Evolutionary conservation across 2,329 filamentous ascomycete species (phyloP).

Genomic region (Epichloe aotearoae): DNA sequence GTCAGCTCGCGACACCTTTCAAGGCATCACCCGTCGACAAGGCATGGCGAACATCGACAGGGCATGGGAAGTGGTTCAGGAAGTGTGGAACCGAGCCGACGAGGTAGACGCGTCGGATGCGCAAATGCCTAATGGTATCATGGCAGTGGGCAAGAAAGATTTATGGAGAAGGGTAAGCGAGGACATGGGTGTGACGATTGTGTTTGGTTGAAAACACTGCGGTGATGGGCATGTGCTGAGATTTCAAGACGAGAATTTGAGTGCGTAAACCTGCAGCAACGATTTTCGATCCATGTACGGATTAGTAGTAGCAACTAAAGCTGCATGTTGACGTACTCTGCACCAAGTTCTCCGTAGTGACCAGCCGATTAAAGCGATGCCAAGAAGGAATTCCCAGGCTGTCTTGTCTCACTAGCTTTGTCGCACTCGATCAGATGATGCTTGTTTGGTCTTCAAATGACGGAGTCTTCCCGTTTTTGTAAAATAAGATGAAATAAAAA

Average conservation of each 20-base stretch:
- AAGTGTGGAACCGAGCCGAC: slow-evolving; percentile 46
- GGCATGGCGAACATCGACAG: slow-evolving; percentile 53
- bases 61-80: slow-evolving; percentile 46
- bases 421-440: too few species aligned
- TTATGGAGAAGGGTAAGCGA: slow-evolving; percentile 44
- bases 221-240: background rate
- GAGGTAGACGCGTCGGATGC: slow-evolving; percentile 12
- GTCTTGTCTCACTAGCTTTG: too few species aligned
- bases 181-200: slow-evolving; percentile 45
- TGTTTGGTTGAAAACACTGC: slow-evolving; percentile 36
- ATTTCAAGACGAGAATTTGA: background rate
- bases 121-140: slow-evolving; percentile 6
- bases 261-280: too few species aligned
- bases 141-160: slow-evolving; percentile 16
- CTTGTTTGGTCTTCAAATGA: too few species aligned
- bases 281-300: too few species aligned
- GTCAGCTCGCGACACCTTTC: slow-evolving; percentile 37
- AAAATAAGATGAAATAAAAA: too few species aligned
- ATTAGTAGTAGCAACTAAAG: too few species aligned
- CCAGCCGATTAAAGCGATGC: background rate
- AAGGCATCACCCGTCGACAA: slow-evolving; percentile 40
- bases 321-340: too few species aligned
- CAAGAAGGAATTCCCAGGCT: too few species aligned
- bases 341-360: background rate
- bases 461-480: too few species aligned